Conservation (phyloP, 2,329 filamentous ascomycete genomes). For the Ploettnerulaceae sp. region DNA sequence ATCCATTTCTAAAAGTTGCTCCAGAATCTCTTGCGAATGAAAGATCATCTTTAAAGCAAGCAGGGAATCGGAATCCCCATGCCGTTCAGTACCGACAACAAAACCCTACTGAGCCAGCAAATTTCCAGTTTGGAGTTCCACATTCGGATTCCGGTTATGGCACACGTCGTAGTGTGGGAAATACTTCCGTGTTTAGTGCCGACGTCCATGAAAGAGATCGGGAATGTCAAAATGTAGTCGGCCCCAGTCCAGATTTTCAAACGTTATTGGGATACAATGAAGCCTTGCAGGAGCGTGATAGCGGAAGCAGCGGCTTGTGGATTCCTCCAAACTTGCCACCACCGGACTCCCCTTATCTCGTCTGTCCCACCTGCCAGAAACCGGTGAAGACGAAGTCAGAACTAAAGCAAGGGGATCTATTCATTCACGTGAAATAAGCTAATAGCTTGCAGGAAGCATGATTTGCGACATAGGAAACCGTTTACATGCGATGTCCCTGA, state of each 20-base stretch:
- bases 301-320: conserved; percentile 20
- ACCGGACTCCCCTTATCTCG: conserved; percentile 20
- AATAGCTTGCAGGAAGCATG: conserved; percentile 60
- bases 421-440: conserved; percentile 21
- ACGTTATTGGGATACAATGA: conserved; percentile 23
- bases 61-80: conserved; percentile 22
- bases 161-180: conserved; percentile 31
- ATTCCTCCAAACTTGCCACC: conserved; percentile 10
- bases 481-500: conserved; percentile 53
- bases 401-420: conserved; percentile 43
- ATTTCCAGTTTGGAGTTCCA: conserved; percentile 26
- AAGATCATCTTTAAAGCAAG: conserved; percentile 21
- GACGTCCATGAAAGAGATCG: conserved; percentile 30
- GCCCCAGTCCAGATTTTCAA: conserved; percentile 25
- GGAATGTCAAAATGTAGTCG: conserved; percentile 28
- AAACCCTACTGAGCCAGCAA: conserved; percentile 27
- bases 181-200: conserved; percentile 31
- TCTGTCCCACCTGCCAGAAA: conserved; percentile 40
- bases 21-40: conserved; percentile 27
- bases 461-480: conserved; percentile 63
- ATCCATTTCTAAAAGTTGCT: conserved; percentile 32
- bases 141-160: conserved; percentile 36
- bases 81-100: conserved; percentile 32
- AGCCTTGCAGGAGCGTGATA: conserved; percentile 19
- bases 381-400: conserved; percentile 49